phyloP scores from a whole-genome alignment of 176 grass and related monocot species.

The Secale cereale region DNA sequence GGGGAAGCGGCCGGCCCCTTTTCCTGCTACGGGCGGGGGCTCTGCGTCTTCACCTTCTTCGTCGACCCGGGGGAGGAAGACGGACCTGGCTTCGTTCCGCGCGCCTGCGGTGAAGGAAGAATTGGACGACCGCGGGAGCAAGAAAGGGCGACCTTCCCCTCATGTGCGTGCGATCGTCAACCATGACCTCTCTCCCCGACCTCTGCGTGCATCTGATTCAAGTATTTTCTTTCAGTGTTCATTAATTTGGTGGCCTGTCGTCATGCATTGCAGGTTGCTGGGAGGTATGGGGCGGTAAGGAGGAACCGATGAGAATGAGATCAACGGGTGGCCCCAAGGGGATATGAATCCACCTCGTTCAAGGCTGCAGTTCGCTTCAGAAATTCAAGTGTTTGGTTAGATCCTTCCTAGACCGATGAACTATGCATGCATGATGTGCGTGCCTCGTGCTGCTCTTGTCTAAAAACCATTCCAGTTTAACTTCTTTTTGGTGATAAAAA shows the following conservation, averaged over 20 bases:
- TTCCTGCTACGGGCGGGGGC: conserved; percentile 4
- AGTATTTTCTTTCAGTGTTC: neutral
- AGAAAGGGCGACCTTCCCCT: conserved; percentile 39
- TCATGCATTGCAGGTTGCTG: conserved; percentile 44
- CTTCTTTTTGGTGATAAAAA: too few species aligned
- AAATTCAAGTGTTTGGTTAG: too few species aligned
- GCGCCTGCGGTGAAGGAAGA: conserved; percentile 22
- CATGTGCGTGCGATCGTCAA: conserved; percentile 32
- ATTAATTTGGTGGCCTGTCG: neutral
- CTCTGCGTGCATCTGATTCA: too few species aligned
- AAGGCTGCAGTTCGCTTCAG: too few species aligned
- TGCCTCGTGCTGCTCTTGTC: too few species aligned
- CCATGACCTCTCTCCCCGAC: too few species aligned
- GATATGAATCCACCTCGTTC: neutral
- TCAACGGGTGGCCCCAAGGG: neutral
- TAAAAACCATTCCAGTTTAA: too few species aligned
- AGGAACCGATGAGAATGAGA: conserved; percentile 25
- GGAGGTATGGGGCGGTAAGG: conserved; percentile 71
- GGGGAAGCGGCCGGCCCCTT: conserved; percentile 58
- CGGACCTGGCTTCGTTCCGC: conserved; percentile 49
- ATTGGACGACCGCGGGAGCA: conserved; percentile 13
- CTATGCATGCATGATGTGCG: too few species aligned
- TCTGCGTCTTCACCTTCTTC: conserved; percentile 23
- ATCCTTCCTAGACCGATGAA: too few species aligned
- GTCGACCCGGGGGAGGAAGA: conserved; percentile 46